Conservation (phyloP, 768 basidiomycete species). For the Kwoniella shandongensis region DNA sequence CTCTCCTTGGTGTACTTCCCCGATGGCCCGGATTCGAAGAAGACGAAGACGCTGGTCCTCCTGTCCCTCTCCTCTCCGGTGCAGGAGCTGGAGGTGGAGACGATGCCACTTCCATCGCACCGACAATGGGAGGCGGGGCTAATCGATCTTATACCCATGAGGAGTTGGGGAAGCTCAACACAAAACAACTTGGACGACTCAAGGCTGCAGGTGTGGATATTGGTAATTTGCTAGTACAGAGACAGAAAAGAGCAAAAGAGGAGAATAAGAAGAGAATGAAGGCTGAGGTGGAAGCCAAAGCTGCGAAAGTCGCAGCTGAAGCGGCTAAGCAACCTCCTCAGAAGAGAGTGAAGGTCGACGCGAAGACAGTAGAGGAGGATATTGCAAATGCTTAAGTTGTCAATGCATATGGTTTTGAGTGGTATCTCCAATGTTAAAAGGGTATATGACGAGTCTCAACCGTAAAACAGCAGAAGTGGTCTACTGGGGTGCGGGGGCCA, state of each 20-base stretch:
- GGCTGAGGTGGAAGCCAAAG: constrained; percentile 5
- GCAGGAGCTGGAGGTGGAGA: background rate
- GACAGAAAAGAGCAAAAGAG: constrained; percentile 45
- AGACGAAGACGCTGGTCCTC: constrained; percentile 40
- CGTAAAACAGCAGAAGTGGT: too few relatives aligned
- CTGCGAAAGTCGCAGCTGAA: background rate
- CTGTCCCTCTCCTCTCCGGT: background rate
- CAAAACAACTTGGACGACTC: constrained; percentile 41
- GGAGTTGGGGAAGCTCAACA: constrained; percentile 30
- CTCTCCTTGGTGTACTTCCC: constrained; percentile 40
- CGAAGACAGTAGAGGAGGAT: constrained; percentile 11
- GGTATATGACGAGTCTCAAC: too few relatives aligned
- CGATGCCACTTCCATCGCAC: constrained; percentile 7
- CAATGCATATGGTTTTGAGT: background rate
- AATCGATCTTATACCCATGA: constrained; percentile 24
- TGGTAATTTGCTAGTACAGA: constrained; percentile 20
- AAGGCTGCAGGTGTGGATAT: constrained; percentile 47
- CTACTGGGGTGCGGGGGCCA: constrained; percentile 28
- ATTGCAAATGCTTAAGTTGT: constrained; percentile 2
- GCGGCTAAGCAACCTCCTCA: background rate
- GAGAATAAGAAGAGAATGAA: constrained; percentile 33
- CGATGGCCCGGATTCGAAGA: constrained; percentile 50
- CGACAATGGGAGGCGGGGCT: background rate
- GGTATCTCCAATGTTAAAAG: too few relatives aligned
- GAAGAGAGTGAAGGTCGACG: background rate